Conservation (phyloP, 306 rosid genomes). For the Lablab purpureus region DNA sequence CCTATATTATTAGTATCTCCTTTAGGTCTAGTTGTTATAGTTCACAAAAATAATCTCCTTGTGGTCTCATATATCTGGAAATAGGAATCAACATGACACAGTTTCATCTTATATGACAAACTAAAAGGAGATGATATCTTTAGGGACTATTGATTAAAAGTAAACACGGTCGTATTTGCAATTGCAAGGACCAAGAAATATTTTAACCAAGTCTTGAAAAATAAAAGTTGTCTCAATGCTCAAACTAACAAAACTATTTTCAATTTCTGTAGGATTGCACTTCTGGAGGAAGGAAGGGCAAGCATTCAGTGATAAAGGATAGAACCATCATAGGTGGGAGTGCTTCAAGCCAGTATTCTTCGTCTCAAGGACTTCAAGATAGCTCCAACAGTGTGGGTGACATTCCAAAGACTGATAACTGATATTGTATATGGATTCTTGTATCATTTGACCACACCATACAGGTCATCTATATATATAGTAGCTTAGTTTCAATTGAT, state of each 20-base stretch:
- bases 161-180: neutral
- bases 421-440: slow-evolving; percentile 41
- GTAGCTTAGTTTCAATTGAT: slow-evolving; percentile 8
- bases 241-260: slow-evolving; percentile 15
- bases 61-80: neutral
- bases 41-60: neutral
- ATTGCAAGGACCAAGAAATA: neutral
- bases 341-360: slow-evolving; percentile 74
- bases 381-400: slow-evolving; percentile 81
- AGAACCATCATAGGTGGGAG: slow-evolving; percentile 60
- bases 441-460: slow-evolving; percentile 32
- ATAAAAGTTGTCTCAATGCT: slow-evolving; percentile 19
- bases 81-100: neutral
- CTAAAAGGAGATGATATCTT: neutral
- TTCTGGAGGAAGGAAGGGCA: slow-evolving; percentile 65
- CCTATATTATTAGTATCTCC: too few relatives aligned
- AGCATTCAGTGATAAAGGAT: slow-evolving; percentile 70
- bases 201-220: neutral
- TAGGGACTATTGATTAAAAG: neutral
- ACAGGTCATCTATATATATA: slow-evolving; percentile 13
- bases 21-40: neutral
- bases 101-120: neutral
- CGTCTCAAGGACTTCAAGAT: slow-evolving; percentile 75
- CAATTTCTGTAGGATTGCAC: slow-evolving; percentile 61
- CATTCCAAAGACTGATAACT: slow-evolving; percentile 59